These are phyloP conservation scores for Fomitopsis betulina DNA, from an alignment of 1,284 basidiomycete species.

Conservation along the genomic window DNA sequence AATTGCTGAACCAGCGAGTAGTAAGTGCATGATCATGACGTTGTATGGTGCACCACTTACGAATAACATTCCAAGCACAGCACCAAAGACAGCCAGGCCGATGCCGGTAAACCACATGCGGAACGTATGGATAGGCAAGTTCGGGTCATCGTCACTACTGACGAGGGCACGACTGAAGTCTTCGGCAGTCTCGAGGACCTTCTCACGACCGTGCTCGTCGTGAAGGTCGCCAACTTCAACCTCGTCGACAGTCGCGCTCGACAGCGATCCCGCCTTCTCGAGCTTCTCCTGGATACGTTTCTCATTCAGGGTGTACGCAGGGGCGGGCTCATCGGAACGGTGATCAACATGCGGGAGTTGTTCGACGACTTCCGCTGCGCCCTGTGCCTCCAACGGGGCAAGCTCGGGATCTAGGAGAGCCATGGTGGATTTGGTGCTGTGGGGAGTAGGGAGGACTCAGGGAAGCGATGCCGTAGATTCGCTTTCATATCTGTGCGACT, in stretches of 20 bases:
- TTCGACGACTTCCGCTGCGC: neutral
- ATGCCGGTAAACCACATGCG: slow-evolving; percentile 44
- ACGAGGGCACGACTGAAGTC: slow-evolving; percentile 47
- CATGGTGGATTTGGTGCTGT: neutral
- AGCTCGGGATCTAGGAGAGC: slow-evolving; percentile 7
- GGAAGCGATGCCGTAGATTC: neutral
- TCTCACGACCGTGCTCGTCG: slow-evolving; percentile 30
- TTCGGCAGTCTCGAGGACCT: slow-evolving; percentile 41
- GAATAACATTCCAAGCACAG: slow-evolving; percentile 55
- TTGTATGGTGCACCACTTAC: slow-evolving; percentile 27
- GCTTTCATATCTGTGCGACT: neutral
- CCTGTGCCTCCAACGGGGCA: slow-evolving; percentile 4
- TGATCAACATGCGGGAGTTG: slow-evolving; percentile 1
- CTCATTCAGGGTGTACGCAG: neutral
- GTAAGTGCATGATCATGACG: neutral
- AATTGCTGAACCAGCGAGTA: slow-evolving; percentile 16
- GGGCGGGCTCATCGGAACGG: neutral
- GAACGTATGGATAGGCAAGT: slow-evolving; percentile 44
- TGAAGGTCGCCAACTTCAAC: slow-evolving; percentile 4
- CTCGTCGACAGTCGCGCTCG: neutral
- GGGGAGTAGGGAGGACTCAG: neutral
- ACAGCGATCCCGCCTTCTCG: slow-evolving; percentile 2
- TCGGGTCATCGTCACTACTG: slow-evolving; percentile 55
- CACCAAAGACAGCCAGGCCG: slow-evolving; percentile 50
- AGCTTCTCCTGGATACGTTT: slow-evolving; percentile 1